A percentile compares a stretch with the other conserved stretches of the same genome.
Conservation (phyloP, 2,329 filamentous ascomycete genomes). For the Parascedosporium putredinis region DNA sequence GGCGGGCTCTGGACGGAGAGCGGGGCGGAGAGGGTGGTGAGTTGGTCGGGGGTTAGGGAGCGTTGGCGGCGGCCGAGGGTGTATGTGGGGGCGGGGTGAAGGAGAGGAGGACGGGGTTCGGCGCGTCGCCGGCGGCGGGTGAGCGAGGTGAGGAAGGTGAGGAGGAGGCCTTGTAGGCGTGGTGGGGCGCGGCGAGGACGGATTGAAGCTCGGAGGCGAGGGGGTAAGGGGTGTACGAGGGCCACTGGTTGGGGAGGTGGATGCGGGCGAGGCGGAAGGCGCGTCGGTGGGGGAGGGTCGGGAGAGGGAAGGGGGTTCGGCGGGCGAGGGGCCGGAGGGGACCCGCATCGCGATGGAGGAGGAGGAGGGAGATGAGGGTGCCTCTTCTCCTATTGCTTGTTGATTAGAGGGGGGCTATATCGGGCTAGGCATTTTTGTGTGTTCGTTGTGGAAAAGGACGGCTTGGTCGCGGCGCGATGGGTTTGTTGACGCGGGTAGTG, state of each 20-base stretch:
- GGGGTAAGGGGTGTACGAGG: conserved; percentile 7
- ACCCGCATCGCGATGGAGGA: too few species aligned
- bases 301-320: background rate
- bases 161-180: conserved; percentile 3
- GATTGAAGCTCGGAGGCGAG: conserved; percentile 18
- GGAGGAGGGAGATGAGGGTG: too few species aligned
- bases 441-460: too few species aligned
- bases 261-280: conserved; percentile 4
- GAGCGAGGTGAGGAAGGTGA: background rate
- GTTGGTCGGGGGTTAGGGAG: conserved; percentile 34
- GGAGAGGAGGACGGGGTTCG: conserved; percentile 64
- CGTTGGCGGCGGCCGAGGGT: conserved; percentile 78
- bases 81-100: conserved; percentile 77
- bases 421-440: too few species aligned
- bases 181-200: conserved; percentile 20
- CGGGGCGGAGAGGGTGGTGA: conserved; percentile 30
- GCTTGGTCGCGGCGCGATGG: too few species aligned
- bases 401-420: too few species aligned
- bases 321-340: background rate
- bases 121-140: conserved; percentile 20
- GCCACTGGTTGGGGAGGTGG: conserved; percentile 4
- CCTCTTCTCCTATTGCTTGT: too few species aligned
- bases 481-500: too few species aligned
- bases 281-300: background rate
- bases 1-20: conserved; percentile 23